Evolutionary conservation across 192 early-diverging fungal genomes (phyloP).

Genomic region (Rhizophagus clarus): DNA sequence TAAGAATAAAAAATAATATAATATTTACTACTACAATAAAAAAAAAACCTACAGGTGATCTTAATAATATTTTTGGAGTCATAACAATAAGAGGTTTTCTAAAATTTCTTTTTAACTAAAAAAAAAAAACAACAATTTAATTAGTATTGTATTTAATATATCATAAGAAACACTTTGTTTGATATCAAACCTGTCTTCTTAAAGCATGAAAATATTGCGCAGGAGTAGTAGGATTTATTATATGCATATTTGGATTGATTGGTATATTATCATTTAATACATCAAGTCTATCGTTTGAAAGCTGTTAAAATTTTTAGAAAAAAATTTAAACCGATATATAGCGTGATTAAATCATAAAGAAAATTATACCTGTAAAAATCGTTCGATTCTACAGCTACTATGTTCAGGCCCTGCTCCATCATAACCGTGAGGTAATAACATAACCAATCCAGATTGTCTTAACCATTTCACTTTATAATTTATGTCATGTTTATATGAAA

Average conservation of each 20-base stretch:
- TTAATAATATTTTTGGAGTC: constrained; percentile 71
- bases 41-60: constrained; percentile 51
- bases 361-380: constrained; percentile 80
- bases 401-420: constrained; percentile 97
- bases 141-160: background rate
- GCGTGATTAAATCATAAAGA: background rate
- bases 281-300: constrained; percentile 81
- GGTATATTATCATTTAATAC: constrained; percentile 49
- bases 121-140: background rate
- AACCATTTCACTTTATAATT: constrained; percentile 80
- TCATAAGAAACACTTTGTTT: background rate
- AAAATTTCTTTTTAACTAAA: constrained; percentile 78
- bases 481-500: background rate
- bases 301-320: constrained; percentile 35
- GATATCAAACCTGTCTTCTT: constrained; percentile 71
- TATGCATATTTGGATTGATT: constrained; percentile 90
- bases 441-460: constrained; percentile 85
- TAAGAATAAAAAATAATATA: background rate
- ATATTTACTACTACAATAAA: background rate
- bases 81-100: constrained; percentile 94
- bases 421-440: constrained; percentile 94
- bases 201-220: constrained; percentile 96
- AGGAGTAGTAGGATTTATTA: constrained; percentile 90
- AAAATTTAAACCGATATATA: background rate
- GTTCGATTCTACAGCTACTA: constrained; percentile 86